phyloP scores from a whole-genome alignment of 106 monocot species.

The Apostasia ramifera region DNA sequence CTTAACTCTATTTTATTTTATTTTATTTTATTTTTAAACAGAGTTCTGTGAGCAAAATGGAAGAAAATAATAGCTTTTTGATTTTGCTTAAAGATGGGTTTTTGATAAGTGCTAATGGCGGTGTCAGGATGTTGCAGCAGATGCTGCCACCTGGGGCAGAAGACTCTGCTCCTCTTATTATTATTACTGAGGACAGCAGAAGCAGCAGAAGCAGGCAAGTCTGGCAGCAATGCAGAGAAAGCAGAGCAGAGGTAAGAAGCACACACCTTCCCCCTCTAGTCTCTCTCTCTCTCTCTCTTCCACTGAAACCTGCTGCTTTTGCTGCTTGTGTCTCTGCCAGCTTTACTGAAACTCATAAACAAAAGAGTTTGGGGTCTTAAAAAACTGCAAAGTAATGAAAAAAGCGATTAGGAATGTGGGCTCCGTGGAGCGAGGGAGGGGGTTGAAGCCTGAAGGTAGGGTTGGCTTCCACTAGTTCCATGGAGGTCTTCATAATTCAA shows the following conservation, averaged over 20 bases:
- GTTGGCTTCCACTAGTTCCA: no score
- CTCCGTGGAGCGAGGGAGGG: no score
- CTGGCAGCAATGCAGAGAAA: slow-evolving; percentile 6
- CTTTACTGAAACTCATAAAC: slow-evolving; percentile 51
- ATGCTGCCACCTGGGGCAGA: slow-evolving; percentile 24
- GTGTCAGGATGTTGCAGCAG: slow-evolving; percentile 7
- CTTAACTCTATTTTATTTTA: not conserved
- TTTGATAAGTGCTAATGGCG: slow-evolving; percentile 9
- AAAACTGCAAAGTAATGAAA: no score
- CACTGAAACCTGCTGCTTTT: slow-evolving; percentile 8
- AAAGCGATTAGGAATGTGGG: no score
- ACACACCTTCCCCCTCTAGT: slow-evolving; percentile 1
- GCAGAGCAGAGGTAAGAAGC: not conserved
- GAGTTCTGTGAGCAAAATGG: no score
- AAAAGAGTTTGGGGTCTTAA: not conserved
- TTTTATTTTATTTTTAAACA: not conserved
- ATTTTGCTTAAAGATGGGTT: not conserved
- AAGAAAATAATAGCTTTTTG: not conserved
- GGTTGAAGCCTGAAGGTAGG: no score
- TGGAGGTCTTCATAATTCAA: no score
- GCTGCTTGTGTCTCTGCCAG: slow-evolving; percentile 16
- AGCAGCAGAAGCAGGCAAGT: slow-evolving; percentile 8
- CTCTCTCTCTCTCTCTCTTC: not conserved
- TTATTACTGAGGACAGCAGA: slow-evolving; percentile 6
- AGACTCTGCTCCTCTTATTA: slow-evolving; percentile 16